These are phyloP conservation scores for Oenanthe javanica DNA, from an alignment of 140 eudicot species.

Conservation along the genomic window DNA sequence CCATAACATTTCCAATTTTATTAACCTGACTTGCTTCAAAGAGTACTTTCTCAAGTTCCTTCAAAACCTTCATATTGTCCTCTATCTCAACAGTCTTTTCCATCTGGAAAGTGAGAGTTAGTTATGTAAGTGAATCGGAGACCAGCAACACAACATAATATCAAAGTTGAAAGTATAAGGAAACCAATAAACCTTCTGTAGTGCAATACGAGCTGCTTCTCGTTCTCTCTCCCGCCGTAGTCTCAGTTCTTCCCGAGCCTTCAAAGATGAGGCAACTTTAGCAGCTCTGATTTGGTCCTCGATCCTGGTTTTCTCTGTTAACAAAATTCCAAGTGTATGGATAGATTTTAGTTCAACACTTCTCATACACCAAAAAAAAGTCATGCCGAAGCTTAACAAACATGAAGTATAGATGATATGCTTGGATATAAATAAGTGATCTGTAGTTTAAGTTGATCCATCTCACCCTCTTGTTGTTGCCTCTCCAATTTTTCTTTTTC, in stretches of 20 bases:
- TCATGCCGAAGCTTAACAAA: background rate
- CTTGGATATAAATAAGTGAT: background rate
- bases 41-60: constrained; percentile 27
- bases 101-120: constrained; percentile 22
- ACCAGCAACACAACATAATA: background rate
- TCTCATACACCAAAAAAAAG: background rate
- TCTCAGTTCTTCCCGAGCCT: constrained; percentile 38
- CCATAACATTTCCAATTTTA: constrained; percentile 15
- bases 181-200: constrained; percentile 38
- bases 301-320: constrained; percentile 53
- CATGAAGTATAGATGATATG: background rate
- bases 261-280: constrained; percentile 48
- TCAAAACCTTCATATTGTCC: constrained; percentile 19
- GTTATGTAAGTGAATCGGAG: background rate
- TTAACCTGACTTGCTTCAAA: background rate
- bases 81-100: constrained; percentile 33
- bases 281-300: constrained; percentile 67
- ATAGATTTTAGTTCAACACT: background rate
- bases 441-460: background rate
- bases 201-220: constrained; percentile 42
- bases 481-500: constrained; percentile 36
- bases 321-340: background rate
- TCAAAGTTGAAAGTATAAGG: background rate
- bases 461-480: constrained; percentile 55
- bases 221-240: constrained; percentile 50